Base-by-base conservation (phyloP, 2,329 filamentous ascomycete species). In the Sphaerulina musiva region DNA sequence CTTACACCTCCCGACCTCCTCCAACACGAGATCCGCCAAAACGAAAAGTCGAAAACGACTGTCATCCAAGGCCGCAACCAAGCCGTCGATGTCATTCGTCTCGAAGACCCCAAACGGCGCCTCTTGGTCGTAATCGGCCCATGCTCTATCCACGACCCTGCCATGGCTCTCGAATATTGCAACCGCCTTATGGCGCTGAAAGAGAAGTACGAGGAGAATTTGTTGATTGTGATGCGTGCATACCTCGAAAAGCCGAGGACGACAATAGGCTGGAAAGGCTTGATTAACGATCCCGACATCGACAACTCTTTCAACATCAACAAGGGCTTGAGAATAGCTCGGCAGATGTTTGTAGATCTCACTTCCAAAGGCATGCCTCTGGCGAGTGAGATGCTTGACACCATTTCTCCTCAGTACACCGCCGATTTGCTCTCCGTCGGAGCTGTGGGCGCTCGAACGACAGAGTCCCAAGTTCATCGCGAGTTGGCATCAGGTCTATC, bases 231-330 rank as follows among this genome's bases (percentile, higher is more conserved):
- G 58, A 98, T 98, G 93, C 87, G 93, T 64, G 88, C 89, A 60
- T 98, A 98, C 81, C 83, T 98, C 57, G 93, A 98, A 80, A 98
- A 98, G 80, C 93, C 93, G 20, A 85, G 93, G 61, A 98, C 93
- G 29, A 98, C 93, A 0, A 89, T 98, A 29, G 93, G 93, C 64
- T 98, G 93, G 93, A 98, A 98, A 78, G 93, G 93, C 47, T 78
- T 98, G 65, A 95, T 98, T 77, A 97, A 98, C 72, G 93, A 98
- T 74, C 93, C 93, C 1, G 92, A 97, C 68, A 95, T 98, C 69
- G 91, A 97, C 73, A 92, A 95, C 72, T 93, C 87, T 73, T 97
- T 95, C 86, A 85, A 96, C 76, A 97, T 98, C 77, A 97, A 97
- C 80, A 97, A 97, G 79, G 93, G 93, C 17, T 75, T 98, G 67